Evolutionary conservation across 306 rosid species (phyloP).

Genomic region (Acacia confusa): DNA sequence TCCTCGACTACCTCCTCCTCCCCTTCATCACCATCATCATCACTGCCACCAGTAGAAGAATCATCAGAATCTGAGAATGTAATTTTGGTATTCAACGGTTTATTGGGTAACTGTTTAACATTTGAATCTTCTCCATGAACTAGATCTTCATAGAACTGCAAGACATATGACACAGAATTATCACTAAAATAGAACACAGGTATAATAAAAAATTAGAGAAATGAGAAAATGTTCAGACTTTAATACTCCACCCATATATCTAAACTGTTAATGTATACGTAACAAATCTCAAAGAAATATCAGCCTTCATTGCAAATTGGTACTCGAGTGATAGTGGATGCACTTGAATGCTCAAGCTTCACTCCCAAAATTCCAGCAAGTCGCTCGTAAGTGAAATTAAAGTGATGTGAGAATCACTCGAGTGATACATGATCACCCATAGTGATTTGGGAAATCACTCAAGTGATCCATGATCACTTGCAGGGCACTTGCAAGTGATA

Average conservation of each 20-base stretch:
- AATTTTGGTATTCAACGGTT: conserved; percentile 72
- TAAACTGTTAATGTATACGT: background rate
- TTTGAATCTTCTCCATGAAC: conserved; percentile 53
- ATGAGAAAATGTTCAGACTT: background rate
- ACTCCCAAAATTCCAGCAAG: too few relatives aligned
- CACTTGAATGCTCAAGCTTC: too few relatives aligned
- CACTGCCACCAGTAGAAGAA: conserved; percentile 51
- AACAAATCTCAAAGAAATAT: background rate
- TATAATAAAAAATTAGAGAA: background rate
- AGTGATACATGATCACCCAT: too few relatives aligned
- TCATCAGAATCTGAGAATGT: conserved; percentile 74
- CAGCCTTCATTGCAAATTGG: background rate
- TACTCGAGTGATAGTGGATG: background rate
- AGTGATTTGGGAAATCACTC: too few relatives aligned
- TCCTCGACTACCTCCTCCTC: conserved; percentile 27
- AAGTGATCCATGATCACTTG: too few relatives aligned
- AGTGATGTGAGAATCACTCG: too few relatives aligned
- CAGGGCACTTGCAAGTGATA: too few relatives aligned
- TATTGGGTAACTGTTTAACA: conserved; percentile 39
- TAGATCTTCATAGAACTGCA: conserved; percentile 83
- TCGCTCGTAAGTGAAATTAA: too few relatives aligned
- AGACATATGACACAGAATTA: conserved; percentile 17
- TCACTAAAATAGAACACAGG: background rate
- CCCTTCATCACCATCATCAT: conserved; percentile 23
- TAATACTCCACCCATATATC: background rate